A percentile compares a stretch with the other conserved stretches of the same genome.
phyloP scores from a whole-genome alignment of 169 alveolate genomes.

The Ichthyophthirius multifiliis region DNA sequence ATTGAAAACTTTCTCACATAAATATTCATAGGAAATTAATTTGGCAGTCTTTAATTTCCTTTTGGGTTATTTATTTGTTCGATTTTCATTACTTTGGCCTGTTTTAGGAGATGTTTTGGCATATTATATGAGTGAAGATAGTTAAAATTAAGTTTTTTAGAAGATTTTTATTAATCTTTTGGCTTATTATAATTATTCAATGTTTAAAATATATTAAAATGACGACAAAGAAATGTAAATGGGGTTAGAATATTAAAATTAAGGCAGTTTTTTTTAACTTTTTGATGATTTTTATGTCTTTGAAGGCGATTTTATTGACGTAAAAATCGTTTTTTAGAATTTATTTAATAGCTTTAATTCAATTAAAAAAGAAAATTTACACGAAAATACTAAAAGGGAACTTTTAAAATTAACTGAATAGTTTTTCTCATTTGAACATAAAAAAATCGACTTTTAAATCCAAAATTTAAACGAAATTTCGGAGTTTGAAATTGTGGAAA shows the following conservation, averaged over 20 bases:
- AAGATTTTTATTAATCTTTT: neutral
- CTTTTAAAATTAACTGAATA: neutral
- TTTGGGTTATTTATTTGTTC: neutral
- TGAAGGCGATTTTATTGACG: neutral
- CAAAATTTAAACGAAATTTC: neutral
- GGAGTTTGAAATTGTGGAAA: neutral
- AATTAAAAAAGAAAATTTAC: neutral
- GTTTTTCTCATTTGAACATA: neutral
- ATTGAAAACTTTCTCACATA: neutral
- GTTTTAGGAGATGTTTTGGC: neutral
- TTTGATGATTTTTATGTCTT: neutral
- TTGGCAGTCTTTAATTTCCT: neutral
- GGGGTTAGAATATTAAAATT: neutral
- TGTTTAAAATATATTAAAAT: neutral
- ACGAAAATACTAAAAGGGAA: neutral
- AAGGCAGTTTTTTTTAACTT: neutral
- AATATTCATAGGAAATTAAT: neutral
- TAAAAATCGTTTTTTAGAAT: neutral
- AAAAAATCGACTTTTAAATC: neutral
- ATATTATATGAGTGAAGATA: no score
- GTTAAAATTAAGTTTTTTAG: no score
- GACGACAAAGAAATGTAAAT: neutral
- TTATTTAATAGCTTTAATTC: neutral
- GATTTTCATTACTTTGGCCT: neutral
- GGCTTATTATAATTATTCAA: neutral